Percentiles rank a stretch among this genome's conserved stretches.
These are phyloP conservation scores for Micractinium sp. DNA, from an alignment of 139 green algal species.

Conservation along the genomic window DNA sequence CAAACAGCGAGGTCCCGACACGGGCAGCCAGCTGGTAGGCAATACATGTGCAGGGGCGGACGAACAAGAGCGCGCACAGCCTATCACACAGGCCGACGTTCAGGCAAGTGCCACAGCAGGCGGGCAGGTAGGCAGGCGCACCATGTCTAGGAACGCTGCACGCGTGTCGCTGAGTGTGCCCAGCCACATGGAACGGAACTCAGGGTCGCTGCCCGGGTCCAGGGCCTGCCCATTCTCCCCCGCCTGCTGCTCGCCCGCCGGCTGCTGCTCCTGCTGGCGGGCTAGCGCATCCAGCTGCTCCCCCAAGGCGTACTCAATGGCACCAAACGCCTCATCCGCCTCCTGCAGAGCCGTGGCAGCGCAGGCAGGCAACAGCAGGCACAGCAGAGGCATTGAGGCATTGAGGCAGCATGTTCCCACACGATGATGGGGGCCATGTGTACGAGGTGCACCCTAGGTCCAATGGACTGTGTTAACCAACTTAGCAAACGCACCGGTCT, in stretches of 20 bases:
- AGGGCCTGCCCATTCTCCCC: not conserved
- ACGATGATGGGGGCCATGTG: too few species aligned
- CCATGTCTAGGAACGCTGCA: not conserved
- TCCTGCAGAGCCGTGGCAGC: slow-evolving; percentile 48
- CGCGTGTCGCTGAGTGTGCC: slow-evolving; percentile 21
- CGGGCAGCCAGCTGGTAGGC: not conserved
- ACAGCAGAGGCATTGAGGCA: not conserved
- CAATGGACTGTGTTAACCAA: too few species aligned
- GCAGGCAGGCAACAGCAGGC: not conserved
- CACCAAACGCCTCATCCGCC: slow-evolving; percentile 63
- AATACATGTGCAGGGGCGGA: not conserved
- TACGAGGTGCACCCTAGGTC: too few species aligned
- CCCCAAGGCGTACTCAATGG: slow-evolving; percentile 63
- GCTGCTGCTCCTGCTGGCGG: not conserved
- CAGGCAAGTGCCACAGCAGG: too few species aligned
- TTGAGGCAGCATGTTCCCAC: too few species aligned
- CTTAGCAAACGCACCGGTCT: too few species aligned
- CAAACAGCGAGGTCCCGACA: too few species aligned
- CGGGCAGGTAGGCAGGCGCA: not conserved
- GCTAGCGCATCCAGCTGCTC: slow-evolving; percentile 47
- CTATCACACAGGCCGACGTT: not conserved
- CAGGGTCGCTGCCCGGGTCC: not conserved
- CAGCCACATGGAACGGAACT: slow-evolving; percentile 15
- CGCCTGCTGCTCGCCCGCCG: not conserved
- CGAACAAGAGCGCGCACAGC: not conserved